Conservation (phyloP, 2,329 filamentous ascomycete genomes). For the Cryoendolithus antarcticus region DNA sequence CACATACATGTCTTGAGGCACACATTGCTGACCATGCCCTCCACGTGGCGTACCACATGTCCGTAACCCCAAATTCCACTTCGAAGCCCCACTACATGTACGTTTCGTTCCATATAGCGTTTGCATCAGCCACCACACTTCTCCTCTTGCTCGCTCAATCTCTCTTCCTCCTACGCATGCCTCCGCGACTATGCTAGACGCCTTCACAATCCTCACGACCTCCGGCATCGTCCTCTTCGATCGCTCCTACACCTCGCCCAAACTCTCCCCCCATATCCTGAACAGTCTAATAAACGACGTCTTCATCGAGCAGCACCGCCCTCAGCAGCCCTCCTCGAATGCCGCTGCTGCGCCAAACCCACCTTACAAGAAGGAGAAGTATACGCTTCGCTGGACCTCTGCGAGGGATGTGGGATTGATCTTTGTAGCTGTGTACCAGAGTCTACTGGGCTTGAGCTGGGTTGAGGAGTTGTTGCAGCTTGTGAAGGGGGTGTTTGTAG, state of each 20-base stretch:
- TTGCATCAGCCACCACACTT: too few relatives aligned
- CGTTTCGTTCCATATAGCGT: too few relatives aligned
- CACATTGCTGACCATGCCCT: too few relatives aligned
- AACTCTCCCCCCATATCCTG: slow-evolving; percentile 69
- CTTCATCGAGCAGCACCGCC: slow-evolving; percentile 70
- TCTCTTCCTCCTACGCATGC: too few relatives aligned
- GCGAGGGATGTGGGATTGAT: slow-evolving; percentile 89
- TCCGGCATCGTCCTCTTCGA: slow-evolving; percentile 97
- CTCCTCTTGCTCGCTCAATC: too few relatives aligned
- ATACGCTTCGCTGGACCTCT: slow-evolving; percentile 87
- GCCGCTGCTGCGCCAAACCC: slow-evolving; percentile 41
- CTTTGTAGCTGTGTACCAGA: slow-evolving; percentile 96
- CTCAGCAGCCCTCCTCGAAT: too few relatives aligned
- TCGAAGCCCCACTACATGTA: too few relatives aligned
- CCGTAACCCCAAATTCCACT: too few relatives aligned
- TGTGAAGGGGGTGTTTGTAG: slow-evolving; percentile 80
- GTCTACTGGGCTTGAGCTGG: slow-evolving; percentile 88
- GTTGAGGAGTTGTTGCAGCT: slow-evolving; percentile 94
- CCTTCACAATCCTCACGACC: slow-evolving; percentile 91
- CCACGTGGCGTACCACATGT: too few relatives aligned
- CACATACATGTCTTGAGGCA: too few relatives aligned
- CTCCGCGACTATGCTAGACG: slow-evolving; percentile 62
- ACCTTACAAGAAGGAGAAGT: slow-evolving; percentile 79
- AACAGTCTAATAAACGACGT: slow-evolving; percentile 93
- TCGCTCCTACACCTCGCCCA: slow-evolving; percentile 54